A percentile compares a stretch with the other conserved stretches of the same genome.
These are phyloP conservation scores for Erysimum pusillum DNA, from an alignment of 441 rosid genomes.

Conservation along the genomic window DNA sequence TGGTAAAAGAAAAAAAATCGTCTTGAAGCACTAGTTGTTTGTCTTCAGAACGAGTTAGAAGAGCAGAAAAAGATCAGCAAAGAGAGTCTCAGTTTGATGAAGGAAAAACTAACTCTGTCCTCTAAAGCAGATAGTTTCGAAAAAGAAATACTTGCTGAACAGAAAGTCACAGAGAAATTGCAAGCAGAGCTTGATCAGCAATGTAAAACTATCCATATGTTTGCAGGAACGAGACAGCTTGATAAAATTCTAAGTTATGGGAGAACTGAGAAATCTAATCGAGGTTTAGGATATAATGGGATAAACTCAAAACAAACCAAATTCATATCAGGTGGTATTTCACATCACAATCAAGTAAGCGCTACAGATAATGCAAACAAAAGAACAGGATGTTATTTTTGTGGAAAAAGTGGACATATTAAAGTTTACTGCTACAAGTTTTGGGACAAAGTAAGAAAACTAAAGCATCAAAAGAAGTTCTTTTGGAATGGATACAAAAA, in stretches of 20 bases:
- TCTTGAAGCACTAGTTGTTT: no score
- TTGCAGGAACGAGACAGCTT: neutral
- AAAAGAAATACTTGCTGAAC: neutral
- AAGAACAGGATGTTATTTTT: no score
- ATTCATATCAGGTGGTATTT: no score
- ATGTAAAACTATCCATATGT: neutral
- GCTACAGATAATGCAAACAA: no score
- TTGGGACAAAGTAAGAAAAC: neutral
- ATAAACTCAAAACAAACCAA: no score
- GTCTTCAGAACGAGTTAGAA: neutral
- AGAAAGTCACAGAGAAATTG: accelerated
- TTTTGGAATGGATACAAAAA: neutral
- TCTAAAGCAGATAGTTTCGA: neutral
- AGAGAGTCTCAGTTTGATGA: neutral
- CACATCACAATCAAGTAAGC: no score
- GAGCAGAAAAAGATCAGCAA: no score
- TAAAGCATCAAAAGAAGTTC: no score
- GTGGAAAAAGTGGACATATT: neutral
- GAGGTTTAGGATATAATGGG: no score
- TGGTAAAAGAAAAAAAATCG: no score
- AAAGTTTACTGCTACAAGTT: no score
- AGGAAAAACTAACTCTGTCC: neutral
- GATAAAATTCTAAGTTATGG: neutral
- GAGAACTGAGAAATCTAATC: no score
- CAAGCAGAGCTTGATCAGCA: neutral